Evolutionary conservation across 306 rosid species (phyloP).

Genomic region (Vigna reflexopilosa): DNA sequence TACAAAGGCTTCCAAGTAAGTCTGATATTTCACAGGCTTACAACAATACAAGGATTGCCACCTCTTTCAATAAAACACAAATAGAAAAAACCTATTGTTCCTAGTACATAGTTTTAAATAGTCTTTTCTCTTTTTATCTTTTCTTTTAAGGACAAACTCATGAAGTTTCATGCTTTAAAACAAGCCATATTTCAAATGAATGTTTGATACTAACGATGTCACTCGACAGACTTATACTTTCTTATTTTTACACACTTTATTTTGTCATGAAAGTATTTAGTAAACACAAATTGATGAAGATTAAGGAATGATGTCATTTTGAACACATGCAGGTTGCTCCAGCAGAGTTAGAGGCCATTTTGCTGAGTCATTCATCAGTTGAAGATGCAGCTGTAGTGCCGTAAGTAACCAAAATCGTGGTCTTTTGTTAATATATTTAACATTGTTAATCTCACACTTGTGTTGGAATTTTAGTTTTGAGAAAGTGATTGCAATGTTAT

Average conservation of each 20-base stretch:
- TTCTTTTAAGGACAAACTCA: too few relatives aligned
- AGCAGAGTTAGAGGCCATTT: constrained; percentile 90
- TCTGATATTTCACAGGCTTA: constrained; percentile 4
- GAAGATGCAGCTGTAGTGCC: constrained; percentile 97
- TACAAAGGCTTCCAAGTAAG: constrained; percentile 65
- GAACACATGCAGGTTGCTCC: constrained; percentile 80
- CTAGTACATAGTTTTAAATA: too few relatives aligned
- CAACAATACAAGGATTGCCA: too few relatives aligned
- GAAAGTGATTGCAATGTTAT: not conserved
- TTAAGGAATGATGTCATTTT: not conserved
- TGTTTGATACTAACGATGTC: too few relatives aligned
- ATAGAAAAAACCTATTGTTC: too few relatives aligned
- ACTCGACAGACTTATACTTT: too few relatives aligned
- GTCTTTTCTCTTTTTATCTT: too few relatives aligned
- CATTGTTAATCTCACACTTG: not conserved
- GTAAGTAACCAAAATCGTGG: constrained; percentile 52
- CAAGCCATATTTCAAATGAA: too few relatives aligned
- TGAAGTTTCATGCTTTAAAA: too few relatives aligned
- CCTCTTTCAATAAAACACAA: too few relatives aligned
- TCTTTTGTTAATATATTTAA: not conserved
- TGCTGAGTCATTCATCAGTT: constrained; percentile 77
- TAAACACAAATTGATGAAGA: not conserved
- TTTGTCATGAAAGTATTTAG: not conserved
- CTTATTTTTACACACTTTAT: not conserved
- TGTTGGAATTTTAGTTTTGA: not conserved